Conservation (phyloP, 768 basidiomycete genomes). For the Boletus fagicola region DNA sequence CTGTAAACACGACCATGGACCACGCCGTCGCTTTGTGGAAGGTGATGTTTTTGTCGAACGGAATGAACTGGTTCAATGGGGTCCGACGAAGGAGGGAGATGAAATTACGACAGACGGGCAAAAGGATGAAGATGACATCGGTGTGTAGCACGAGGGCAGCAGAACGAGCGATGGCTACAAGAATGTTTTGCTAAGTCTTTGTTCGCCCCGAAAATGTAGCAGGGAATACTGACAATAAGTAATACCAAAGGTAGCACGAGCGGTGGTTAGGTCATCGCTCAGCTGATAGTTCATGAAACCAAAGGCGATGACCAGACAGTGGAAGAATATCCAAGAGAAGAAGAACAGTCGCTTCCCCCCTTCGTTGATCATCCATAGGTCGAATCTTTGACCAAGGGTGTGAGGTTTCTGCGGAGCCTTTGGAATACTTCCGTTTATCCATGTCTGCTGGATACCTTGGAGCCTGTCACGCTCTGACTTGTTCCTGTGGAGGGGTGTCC, state of each 20-base stretch:
- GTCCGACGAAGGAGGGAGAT: slow-evolving; percentile 85
- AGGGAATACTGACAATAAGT: slow-evolving; percentile 62
- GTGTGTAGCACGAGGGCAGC: slow-evolving; percentile 90
- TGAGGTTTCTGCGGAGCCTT: slow-evolving; percentile 37
- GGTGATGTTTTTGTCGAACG: slow-evolving; percentile 90
- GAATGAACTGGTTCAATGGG: slow-evolving; percentile 80
- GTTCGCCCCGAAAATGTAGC: neutral
- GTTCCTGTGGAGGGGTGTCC: slow-evolving; percentile 70
- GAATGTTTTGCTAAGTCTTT: neutral
- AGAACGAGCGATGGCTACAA: slow-evolving; percentile 75
- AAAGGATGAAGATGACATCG: slow-evolving; percentile 89
- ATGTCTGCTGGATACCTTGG: slow-evolving; percentile 77
- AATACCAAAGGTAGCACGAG: slow-evolving; percentile 68
- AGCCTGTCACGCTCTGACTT: slow-evolving; percentile 79
- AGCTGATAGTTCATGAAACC: slow-evolving; percentile 75
- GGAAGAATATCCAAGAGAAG: slow-evolving; percentile 75
- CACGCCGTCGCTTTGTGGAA: slow-evolving; percentile 91
- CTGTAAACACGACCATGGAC: slow-evolving; percentile 78
- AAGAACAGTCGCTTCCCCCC: slow-evolving; percentile 81
- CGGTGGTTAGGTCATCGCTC: slow-evolving; percentile 72
- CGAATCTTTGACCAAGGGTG: slow-evolving; percentile 46
- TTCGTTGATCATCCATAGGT: slow-evolving; percentile 93
- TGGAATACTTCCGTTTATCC: slow-evolving; percentile 35
- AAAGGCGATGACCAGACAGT: slow-evolving; percentile 71
- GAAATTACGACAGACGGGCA: slow-evolving; percentile 95